phyloP scores from a whole-genome alignment of 1,139 yeast genomes.

The Magnusiomyces fungicola region DNA sequence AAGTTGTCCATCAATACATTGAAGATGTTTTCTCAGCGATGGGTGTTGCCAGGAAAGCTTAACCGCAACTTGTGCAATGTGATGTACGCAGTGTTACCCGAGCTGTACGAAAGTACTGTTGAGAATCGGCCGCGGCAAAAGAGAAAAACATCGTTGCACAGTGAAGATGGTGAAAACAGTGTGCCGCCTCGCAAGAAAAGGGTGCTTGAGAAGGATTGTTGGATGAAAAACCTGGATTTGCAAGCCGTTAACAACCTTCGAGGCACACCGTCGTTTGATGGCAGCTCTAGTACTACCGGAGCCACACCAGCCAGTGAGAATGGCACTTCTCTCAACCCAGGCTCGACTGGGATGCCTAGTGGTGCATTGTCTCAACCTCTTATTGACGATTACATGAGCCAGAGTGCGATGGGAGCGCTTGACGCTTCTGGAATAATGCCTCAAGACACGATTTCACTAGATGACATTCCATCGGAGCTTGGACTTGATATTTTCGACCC shows the following conservation, averaged over 20 bases:
- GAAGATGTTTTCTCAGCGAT: constrained; percentile 9
- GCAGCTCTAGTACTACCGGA: no score
- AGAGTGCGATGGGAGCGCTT: no score
- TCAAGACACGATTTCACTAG: not conserved
- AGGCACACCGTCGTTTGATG: no score
- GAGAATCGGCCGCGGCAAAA: constrained; percentile 13
- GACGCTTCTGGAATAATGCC: no score
- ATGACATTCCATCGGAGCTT: not conserved
- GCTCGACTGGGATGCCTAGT: no score
- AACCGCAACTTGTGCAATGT: constrained; percentile 15
- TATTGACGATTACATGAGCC: no score
- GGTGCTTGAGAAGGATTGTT: constrained; percentile 13
- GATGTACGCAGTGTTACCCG: constrained; percentile 16
- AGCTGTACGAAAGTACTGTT: constrained; percentile 13
- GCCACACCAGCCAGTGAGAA: no score
- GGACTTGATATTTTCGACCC: constrained; percentile 16
- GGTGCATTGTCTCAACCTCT: no score
- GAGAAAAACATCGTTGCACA: constrained; percentile 11
- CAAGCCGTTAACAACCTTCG: not conserved
- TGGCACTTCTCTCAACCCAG: no score
- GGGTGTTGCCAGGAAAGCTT: constrained; percentile 15
- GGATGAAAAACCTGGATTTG: constrained; percentile 14
- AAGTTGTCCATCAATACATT: constrained; percentile 12
- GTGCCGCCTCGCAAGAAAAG: not conserved
- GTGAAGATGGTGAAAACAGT: not conserved